Percentiles rank a stretch among this genome's conserved stretches.
Conservation (phyloP, 208 protist species). For the Acanthamoeba castellanii region DNA sequence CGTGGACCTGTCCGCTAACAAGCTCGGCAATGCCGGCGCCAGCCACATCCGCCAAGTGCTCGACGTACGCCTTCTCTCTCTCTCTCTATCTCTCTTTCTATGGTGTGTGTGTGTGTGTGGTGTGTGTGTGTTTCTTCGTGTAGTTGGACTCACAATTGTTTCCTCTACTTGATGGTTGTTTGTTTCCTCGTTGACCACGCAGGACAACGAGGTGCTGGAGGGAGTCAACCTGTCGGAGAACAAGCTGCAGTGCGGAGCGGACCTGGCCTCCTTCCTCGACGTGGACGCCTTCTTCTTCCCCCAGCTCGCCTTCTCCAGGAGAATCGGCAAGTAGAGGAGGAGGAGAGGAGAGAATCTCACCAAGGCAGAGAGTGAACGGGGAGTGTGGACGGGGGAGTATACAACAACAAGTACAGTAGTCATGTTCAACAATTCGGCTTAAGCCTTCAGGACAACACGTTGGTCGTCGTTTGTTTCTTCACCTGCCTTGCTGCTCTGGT, state of each 20-base stretch:
- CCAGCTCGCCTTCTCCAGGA: slow-evolving; percentile 36
- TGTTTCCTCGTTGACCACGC: too few species aligned
- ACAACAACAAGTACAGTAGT: too few species aligned
- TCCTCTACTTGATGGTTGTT: too few species aligned
- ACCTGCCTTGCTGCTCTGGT: too few species aligned
- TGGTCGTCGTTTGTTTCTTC: too few species aligned
- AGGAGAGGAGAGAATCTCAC: too few species aligned
- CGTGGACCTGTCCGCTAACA: background rate
- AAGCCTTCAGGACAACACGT: too few species aligned
- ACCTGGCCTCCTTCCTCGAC: slow-evolving; percentile 38
- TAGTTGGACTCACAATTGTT: too few species aligned
- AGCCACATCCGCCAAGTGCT: background rate
- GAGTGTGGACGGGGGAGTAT: too few species aligned
- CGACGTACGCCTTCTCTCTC: slow-evolving; percentile 11
- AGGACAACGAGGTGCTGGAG: slow-evolving; percentile 25
- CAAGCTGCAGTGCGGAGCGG: slow-evolving; percentile 44
- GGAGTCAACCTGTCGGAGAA: slow-evolving; percentile 41
- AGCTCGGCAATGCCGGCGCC: slow-evolving; percentile 8
- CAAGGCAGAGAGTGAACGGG: too few species aligned
- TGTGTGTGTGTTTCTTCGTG: too few species aligned
- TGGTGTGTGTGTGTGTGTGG: background rate
- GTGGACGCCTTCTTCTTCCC: slow-evolving; percentile 52
- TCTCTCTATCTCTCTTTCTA: background rate
- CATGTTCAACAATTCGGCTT: too few species aligned
- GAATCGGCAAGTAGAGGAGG: background rate